These are phyloP conservation scores for Lactarius indigo DNA, from an alignment of 768 basidiomycete genomes.

Conservation along the genomic window DNA sequence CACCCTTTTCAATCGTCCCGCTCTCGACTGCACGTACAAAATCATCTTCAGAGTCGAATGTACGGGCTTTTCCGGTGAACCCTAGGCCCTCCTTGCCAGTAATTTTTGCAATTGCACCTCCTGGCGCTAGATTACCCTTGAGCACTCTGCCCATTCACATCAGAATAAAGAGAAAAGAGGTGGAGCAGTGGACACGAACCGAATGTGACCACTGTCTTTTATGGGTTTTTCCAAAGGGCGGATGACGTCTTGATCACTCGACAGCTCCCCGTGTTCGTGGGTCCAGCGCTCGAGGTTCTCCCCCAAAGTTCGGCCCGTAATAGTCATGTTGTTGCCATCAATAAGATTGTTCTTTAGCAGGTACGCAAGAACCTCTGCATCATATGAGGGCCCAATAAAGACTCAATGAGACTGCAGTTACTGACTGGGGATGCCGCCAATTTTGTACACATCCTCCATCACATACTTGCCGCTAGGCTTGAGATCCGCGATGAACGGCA, in stretches of 20 bases:
- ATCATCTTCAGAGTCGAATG: conserved; percentile 87
- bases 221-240: conserved; percentile 84
- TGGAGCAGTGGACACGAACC: conserved; percentile 43
- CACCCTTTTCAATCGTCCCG: conserved; percentile 86
- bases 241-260: conserved; percentile 77
- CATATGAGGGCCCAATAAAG: conserved; percentile 3
- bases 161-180: not conserved
- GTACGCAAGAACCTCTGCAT: conserved; percentile 76
- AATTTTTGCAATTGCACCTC: conserved; percentile 95
- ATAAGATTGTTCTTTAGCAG: conserved; percentile 84
- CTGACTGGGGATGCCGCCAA: conserved; percentile 95
- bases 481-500: conserved; percentile 92
- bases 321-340: conserved; percentile 87
- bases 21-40: conserved; percentile 86
- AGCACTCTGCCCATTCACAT: conserved; percentile 59
- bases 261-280: conserved; percentile 72
- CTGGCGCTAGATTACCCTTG: conserved; percentile 88
- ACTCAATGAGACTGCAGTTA: conserved; percentile 17
- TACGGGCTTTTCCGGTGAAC: conserved; percentile 89
- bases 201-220: conserved; percentile 85
- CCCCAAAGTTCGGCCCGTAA: conserved; percentile 84
- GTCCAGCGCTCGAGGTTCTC: conserved; percentile 93
- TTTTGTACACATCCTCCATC: conserved; percentile 95
- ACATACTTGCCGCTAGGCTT: conserved; percentile 98
- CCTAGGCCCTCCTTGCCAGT: conserved; percentile 92